phyloP scores from a whole-genome alignment of 352 stramenopile genomes.

The Globisporangium iwayamae region DNA sequence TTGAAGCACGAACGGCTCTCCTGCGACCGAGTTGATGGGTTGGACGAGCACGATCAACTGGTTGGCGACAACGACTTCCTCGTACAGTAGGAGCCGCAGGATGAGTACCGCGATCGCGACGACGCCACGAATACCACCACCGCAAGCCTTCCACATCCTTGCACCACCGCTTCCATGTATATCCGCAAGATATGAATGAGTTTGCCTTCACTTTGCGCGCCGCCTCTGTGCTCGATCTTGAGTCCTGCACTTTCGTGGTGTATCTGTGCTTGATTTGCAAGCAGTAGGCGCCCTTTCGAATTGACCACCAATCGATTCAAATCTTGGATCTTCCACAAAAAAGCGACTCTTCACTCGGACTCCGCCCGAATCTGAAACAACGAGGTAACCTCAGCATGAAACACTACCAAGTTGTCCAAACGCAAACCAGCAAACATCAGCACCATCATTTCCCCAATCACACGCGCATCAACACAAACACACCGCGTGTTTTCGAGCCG shows the following conservation, averaged over 20 bases:
- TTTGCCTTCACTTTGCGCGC: neutral
- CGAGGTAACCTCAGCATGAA: neutral
- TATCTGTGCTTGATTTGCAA: neutral
- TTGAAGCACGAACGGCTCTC: slow-evolving; percentile 56
- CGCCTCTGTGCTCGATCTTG: neutral
- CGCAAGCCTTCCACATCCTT: neutral
- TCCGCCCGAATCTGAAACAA: neutral
- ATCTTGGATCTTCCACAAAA: slow-evolving; percentile 9
- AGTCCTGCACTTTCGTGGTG: neutral
- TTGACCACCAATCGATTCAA: slow-evolving; percentile 6
- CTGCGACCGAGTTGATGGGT: slow-evolving; percentile 54
- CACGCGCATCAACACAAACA: slow-evolving; percentile 1
- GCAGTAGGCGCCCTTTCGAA: neutral
- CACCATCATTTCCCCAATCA: neutral
- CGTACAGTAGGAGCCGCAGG: neutral
- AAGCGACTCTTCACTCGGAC: neutral
- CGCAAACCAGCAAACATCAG: slow-evolving; percentile 1
- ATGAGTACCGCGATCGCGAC: neutral
- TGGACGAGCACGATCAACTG: slow-evolving; percentile 65
- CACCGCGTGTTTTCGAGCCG: neutral
- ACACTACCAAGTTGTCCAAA: neutral
- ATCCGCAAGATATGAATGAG: neutral
- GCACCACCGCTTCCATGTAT: neutral
- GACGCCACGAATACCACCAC: neutral
- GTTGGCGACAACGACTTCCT: slow-evolving; percentile 22